These are phyloP conservation scores for Neurospora sp. DNA, from an alignment of 495 filamentous ascomycete species.

Conservation along the genomic window DNA sequence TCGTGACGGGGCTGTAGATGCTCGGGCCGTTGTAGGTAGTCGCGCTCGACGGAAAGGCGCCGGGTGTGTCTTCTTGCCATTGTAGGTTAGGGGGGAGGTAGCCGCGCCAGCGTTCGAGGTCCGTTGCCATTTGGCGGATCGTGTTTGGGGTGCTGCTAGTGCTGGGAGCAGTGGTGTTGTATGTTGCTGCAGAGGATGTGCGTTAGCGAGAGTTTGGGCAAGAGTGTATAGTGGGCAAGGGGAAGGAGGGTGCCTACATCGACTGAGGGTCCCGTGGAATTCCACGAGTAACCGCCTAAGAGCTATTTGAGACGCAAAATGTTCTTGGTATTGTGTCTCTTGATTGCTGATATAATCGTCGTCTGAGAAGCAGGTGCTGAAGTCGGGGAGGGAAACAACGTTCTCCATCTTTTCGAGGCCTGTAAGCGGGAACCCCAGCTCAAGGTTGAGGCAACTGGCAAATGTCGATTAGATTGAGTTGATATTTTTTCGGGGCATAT, in stretches of 20 bases:
- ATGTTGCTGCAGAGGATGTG: background rate
- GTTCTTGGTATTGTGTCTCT: constrained; percentile 41
- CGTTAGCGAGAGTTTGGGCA: background rate
- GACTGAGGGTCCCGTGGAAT: constrained; percentile 39
- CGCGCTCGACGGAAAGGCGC: constrained; percentile 20
- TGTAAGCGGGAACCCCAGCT: constrained; percentile 45
- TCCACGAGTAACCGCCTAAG: constrained; percentile 41
- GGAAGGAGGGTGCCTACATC: constrained; percentile 26
- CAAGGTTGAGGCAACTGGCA: constrained; percentile 40
- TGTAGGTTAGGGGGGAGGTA: constrained; percentile 42
- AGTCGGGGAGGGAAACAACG: constrained; percentile 41
- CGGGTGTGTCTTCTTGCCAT: constrained; percentile 43
- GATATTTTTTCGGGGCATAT: background rate
- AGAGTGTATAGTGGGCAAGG: background rate
- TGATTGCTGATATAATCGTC: constrained; percentile 40
- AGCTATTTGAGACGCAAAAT: constrained; percentile 49
- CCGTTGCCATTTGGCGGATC: constrained; percentile 37
- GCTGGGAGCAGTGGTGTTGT: background rate
- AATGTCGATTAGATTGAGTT: background rate
- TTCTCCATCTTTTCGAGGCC: constrained; percentile 41
- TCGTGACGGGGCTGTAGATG: constrained; percentile 15
- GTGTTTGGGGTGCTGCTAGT: constrained; percentile 14
- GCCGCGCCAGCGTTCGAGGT: constrained; percentile 46
- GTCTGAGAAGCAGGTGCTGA: constrained; percentile 34
- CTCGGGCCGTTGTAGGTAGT: constrained; percentile 11